Percentiles rank a stretch among this genome's conserved stretches.
Evolutionary conservation across 352 stramenopile genomes (phyloP).

Genomic region (Phytophthora pini): DNA sequence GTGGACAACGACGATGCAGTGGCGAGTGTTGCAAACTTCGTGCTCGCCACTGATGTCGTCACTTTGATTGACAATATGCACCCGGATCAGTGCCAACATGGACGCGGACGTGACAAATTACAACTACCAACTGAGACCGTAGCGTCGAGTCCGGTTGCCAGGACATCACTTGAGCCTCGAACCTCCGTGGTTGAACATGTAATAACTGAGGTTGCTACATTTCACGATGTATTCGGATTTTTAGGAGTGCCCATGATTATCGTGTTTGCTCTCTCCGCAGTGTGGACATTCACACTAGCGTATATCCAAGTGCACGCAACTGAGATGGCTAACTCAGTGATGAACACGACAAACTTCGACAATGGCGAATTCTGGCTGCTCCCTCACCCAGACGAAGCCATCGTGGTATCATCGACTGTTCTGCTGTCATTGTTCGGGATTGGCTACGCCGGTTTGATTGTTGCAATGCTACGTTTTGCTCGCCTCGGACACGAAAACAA

Average conservation of each 20-base stretch:
- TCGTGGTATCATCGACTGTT: conserved; percentile 31
- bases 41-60: conserved; percentile 24
- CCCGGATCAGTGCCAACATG: neutral
- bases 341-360: conserved; percentile 50
- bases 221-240: conserved; percentile 45
- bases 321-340: conserved; percentile 45
- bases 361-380: conserved; percentile 60
- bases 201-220: conserved; percentile 21
- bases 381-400: conserved; percentile 20
- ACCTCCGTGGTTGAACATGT: conserved; percentile 16
- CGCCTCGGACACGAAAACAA: conserved; percentile 10
- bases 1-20: neutral
- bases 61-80: conserved; percentile 1
- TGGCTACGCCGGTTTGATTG: conserved; percentile 41
- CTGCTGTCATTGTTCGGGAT: conserved; percentile 42
- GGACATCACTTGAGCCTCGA: neutral
- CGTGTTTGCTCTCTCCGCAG: conserved; percentile 42
- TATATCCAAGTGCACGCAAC: conserved; percentile 49
- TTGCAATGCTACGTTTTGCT: conserved; percentile 39
- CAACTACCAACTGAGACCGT: neutral
- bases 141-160: neutral
- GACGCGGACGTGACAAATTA: neutral
- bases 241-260: conserved; percentile 50
- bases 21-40: conserved; percentile 10
- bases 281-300: conserved; percentile 43